Percentiles rank a stretch among this genome's conserved stretches.
phyloP scores from a whole-genome alignment of 768 basidiomycete species.

The Tricholoma sp. region DNA sequence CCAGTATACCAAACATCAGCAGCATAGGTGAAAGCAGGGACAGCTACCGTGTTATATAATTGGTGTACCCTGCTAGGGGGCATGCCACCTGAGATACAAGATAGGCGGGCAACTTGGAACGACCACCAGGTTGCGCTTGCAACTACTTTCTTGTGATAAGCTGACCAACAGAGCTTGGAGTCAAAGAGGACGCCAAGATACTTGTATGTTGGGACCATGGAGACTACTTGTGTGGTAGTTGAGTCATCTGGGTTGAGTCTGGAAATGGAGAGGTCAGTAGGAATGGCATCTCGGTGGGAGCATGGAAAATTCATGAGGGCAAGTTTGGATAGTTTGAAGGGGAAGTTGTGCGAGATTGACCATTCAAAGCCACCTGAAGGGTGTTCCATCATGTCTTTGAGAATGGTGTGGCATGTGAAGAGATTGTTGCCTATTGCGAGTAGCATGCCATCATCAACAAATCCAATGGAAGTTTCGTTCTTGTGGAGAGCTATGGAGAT shows the following conservation, averaged over 20 bases:
- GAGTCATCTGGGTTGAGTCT: background rate
- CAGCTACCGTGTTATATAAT: background rate
- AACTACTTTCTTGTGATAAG: slow-evolving; percentile 5
- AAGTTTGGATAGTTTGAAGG: slow-evolving; percentile 15
- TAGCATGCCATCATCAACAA: slow-evolving; percentile 24
- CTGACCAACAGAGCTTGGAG: slow-evolving; percentile 5
- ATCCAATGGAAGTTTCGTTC: slow-evolving; percentile 19
- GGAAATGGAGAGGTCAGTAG: background rate
- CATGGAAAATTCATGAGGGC: background rate
- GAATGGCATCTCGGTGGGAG: background rate
- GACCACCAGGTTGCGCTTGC: slow-evolving; percentile 1
- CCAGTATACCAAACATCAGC: background rate
- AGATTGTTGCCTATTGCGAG: slow-evolving; percentile 15
- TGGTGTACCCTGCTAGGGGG: background rate
- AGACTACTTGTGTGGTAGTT: background rate
- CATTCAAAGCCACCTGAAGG: slow-evolving; percentile 11
- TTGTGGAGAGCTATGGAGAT: slow-evolving; percentile 11
- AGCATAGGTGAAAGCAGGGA: background rate
- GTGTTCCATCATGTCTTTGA: slow-evolving; percentile 22
- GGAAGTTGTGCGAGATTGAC: slow-evolving; percentile 21
- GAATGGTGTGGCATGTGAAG: too few species aligned
- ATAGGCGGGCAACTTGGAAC: background rate
- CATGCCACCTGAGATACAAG: background rate
- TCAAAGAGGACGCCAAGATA: background rate
- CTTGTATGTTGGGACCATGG: background rate